A percentile compares a stretch with the other conserved stretches of the same genome.
Evolutionary conservation across 129 eudicot species (phyloP).

Genomic region (Erigeron canadensis): DNA sequence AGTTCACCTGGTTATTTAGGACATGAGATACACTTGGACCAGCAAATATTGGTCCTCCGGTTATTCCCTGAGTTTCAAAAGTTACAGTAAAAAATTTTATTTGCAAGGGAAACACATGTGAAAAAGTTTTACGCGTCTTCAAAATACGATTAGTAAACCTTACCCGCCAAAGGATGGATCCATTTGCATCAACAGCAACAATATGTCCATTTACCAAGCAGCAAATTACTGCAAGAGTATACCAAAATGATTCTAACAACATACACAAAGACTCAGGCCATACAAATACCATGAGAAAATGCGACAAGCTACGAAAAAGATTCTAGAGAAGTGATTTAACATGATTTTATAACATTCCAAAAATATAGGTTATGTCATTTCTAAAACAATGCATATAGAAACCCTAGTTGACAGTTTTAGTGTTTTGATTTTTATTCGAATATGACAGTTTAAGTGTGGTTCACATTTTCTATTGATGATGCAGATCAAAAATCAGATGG

Average conservation of each 20-base stretch:
- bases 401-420: background rate
- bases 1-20: slow-evolving; percentile 56
- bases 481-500: background rate
- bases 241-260: background rate
- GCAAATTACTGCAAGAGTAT: slow-evolving; percentile 64
- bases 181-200: slow-evolving; percentile 52
- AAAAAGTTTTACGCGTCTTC: background rate
- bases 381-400: background rate
- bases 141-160: slow-evolving; percentile 5
- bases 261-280: background rate
- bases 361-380: background rate
- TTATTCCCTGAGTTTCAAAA: slow-evolving; percentile 41
- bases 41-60: slow-evolving; percentile 92
- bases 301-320: background rate
- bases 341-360: background rate
- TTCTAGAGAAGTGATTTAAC: background rate
- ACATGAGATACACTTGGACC: slow-evolving; percentile 74
- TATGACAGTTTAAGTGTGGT: background rate
- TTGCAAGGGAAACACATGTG: background rate
- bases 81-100: background rate
- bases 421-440: background rate
- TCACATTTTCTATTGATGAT: background rate
- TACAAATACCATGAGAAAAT: background rate
- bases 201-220: slow-evolving; percentile 77
- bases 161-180: slow-evolving; percentile 82